Evolutionary conservation across 2,329 filamentous ascomycete genomes (phyloP).

Genomic region (Sporothrix mexicana): DNA sequence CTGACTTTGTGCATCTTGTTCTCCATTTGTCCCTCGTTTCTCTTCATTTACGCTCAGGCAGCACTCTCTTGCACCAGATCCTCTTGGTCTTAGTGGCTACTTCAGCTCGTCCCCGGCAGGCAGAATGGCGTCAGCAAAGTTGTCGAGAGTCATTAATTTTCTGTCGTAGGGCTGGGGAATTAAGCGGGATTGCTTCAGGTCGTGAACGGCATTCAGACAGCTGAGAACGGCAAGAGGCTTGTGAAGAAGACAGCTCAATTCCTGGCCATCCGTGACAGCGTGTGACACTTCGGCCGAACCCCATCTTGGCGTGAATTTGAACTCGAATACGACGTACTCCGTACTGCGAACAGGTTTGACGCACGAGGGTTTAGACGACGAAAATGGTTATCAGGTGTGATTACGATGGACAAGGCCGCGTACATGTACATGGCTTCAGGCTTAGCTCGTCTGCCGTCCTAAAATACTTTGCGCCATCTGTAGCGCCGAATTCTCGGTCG

Average conservation of each 20-base stretch:
- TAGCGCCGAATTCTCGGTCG: slow-evolving; percentile 5
- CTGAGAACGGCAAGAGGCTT: not conserved
- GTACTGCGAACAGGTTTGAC: not conserved
- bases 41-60: not conserved
- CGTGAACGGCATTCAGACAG: not conserved
- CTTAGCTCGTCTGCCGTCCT: too few species aligned
- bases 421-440: not conserved
- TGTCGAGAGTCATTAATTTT: not conserved
- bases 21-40: not conserved
- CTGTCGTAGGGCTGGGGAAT: not conserved
- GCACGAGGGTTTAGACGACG: not conserved
- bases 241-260: too few species aligned
- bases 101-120: not conserved
- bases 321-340: too few species aligned
- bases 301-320: not conserved
- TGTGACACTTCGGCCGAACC: not conserved
- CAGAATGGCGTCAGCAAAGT: slow-evolving; percentile 9
- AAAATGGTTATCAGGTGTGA: not conserved
- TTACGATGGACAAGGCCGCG: not conserved
- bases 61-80: not conserved
- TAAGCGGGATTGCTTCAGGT: not conserved
- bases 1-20: not conserved
- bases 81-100: not conserved
- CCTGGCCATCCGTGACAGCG: too few species aligned
- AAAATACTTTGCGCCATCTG: not conserved